A percentile compares a stretch with the other conserved stretches of the same genome.
These are phyloP conservation scores for Leucosporidium creatinivorum DNA, from an alignment of 768 basidiomycete species.

Conservation along the genomic window DNA sequence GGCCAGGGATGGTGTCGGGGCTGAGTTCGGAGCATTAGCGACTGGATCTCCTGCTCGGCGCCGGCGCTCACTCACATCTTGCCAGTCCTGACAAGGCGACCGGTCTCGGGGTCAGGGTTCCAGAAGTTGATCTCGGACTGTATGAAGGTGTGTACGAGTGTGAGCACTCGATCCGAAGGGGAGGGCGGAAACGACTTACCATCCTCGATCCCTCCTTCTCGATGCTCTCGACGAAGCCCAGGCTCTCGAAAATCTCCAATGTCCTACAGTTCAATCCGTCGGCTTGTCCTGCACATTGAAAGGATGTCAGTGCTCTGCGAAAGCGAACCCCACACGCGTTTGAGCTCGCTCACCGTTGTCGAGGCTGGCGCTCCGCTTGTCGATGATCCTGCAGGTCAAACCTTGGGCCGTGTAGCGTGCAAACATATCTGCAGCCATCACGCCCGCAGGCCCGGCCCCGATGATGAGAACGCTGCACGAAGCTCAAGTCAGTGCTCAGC, in stretches of 20 bases:
- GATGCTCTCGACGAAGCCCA: conserved; percentile 35
- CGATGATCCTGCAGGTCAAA: conserved; percentile 29
- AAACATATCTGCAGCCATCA: conserved; percentile 28
- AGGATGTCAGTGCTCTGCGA: neutral
- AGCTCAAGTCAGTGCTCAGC: too few species aligned
- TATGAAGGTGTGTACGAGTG: too few species aligned
- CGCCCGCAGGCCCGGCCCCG: conserved; percentile 33
- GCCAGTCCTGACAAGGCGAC: conserved; percentile 22
- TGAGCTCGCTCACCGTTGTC: conserved; percentile 24
- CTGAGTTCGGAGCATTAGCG: neutral
- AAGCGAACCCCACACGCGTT: neutral
- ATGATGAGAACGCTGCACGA: conserved; percentile 20
- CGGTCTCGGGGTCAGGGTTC: conserved; percentile 32
- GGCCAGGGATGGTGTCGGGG: conserved; percentile 31
- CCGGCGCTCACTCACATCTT: conserved; percentile 13
- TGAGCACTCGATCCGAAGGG: too few species aligned
- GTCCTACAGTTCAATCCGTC: conserved; percentile 37
- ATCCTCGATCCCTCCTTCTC: conserved; percentile 32
- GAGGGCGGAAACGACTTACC: conserved; percentile 9
- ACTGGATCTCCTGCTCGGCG: neutral
- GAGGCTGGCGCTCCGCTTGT: conserved; percentile 35
- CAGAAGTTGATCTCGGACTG: conserved; percentile 33
- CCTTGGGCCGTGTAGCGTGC: conserved; percentile 15
- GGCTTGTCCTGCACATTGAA: conserved; percentile 31
- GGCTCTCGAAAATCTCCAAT: conserved; percentile 35